Evolutionary conservation across 441 rosid species (phyloP).

Genomic region (Pelargonium fulgidum): DNA sequence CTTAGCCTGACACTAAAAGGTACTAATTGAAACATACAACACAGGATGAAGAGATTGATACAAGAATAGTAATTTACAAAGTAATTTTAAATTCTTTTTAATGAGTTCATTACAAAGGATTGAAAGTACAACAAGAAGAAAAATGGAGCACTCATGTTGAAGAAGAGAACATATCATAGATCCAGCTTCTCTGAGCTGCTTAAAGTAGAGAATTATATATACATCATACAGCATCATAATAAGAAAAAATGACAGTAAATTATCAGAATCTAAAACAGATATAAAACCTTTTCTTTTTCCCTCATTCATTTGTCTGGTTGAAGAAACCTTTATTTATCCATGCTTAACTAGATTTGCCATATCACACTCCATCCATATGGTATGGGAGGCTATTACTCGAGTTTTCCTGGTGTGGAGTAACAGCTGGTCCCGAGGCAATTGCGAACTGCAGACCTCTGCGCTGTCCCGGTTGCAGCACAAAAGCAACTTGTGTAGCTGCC

Average conservation of each 20-base stretch:
- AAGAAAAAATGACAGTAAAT: conserved; percentile 1
- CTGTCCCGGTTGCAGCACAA: conserved; percentile 77
- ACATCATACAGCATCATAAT: background rate
- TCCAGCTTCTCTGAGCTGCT: conserved; percentile 12
- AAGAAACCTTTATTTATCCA: background rate
- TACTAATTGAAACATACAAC: background rate
- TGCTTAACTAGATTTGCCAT: background rate
- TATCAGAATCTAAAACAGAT: background rate
- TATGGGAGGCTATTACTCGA: conserved; percentile 8
- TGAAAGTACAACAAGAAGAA: conserved; percentile 1
- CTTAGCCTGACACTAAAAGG: background rate
- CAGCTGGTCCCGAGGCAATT: conserved; percentile 44
- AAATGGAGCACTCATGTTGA: background rate
- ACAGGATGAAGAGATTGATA: background rate
- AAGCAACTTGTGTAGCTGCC: conserved; percentile 79
- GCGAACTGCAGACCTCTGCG: conserved; percentile 72
- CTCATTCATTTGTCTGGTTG: conserved; percentile 12
- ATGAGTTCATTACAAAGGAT: background rate
- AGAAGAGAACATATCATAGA: conserved; percentile 2
- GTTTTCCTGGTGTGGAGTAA: conserved; percentile 38
- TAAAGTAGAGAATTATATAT: background rate
- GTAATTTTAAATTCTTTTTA: background rate
- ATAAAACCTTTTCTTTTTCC: background rate
- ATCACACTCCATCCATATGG: conserved; percentile 9
- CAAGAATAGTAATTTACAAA: background rate